These are phyloP conservation scores for Candida ovalis DNA, from an alignment of 805 yeast genomes.

Conservation along the genomic window DNA sequence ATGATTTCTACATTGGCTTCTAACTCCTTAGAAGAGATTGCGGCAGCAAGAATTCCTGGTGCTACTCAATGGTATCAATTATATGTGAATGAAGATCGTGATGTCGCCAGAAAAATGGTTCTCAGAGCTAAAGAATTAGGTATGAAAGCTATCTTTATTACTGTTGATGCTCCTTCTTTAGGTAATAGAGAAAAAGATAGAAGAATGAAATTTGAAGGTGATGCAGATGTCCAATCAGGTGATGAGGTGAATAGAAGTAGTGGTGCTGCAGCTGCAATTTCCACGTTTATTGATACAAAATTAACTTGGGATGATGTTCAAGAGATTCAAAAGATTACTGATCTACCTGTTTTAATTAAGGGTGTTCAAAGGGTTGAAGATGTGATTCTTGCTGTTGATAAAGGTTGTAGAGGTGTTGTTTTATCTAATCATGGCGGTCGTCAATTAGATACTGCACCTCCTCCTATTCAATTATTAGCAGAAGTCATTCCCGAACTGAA, in stretches of 20 bases:
- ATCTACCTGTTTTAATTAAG: slow-evolving; percentile 66
- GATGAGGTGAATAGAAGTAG: slow-evolving; percentile 57
- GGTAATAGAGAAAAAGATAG: slow-evolving; percentile 79
- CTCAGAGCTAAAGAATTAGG: slow-evolving; percentile 71
- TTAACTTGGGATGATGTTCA: slow-evolving; percentile 63
- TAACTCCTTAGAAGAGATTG: slow-evolving; percentile 81
- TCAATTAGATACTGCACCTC: slow-evolving; percentile 78
- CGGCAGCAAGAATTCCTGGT: slow-evolving; percentile 57
- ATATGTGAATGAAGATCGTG: slow-evolving; percentile 75
- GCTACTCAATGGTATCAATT: slow-evolving; percentile 89
- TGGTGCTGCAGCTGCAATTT: slow-evolving; percentile 85
- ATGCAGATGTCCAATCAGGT: slow-evolving; percentile 42
- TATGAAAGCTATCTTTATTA: slow-evolving; percentile 76
- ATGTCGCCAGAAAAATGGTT: slow-evolving; percentile 57
- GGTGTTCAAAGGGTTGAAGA: slow-evolving; percentile 87
- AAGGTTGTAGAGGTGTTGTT: slow-evolving; percentile 75
- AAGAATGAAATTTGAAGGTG: slow-evolving; percentile 31
- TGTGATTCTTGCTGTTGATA: slow-evolving; percentile 65
- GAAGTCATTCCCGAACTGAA: slow-evolving; percentile 57
- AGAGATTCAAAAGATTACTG: slow-evolving; percentile 51
- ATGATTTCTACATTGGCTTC: slow-evolving; percentile 94
- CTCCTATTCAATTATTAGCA: slow-evolving; percentile 71
- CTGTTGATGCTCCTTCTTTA: slow-evolving; percentile 90
- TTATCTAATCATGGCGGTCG: slow-evolving; percentile 89
- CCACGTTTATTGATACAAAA: slow-evolving; percentile 76